Conservation (phyloP, 257 asterid genomes). For the Solanum pimpinellifolium region DNA sequence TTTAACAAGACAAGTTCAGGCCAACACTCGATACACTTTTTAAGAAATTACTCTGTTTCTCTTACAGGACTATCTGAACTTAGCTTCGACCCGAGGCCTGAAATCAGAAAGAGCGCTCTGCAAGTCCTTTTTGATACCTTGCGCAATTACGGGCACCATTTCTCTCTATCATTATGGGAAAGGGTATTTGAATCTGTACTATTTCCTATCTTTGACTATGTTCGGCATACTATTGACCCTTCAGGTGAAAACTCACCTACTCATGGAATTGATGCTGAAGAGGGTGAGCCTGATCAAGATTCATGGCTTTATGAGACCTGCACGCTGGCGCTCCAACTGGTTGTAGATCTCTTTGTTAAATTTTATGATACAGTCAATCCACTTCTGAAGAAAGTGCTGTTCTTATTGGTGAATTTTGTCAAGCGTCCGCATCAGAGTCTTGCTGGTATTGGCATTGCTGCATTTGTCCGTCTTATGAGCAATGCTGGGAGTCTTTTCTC, state of each 20-base stretch:
- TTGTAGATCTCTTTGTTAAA: conserved; percentile 93
- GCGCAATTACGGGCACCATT: conserved; percentile 91
- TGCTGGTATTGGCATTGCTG: conserved; percentile 97
- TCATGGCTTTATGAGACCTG: conserved; percentile 98
- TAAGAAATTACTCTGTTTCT: background rate
- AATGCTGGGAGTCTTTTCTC: conserved; percentile 85
- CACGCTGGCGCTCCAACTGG: conserved; percentile 92
- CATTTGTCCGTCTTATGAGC: conserved; percentile 98
- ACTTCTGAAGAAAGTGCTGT: conserved; percentile 71
- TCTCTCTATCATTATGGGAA: conserved; percentile 89
- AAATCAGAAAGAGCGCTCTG: conserved; percentile 85
- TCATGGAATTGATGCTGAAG: conserved; percentile 38
- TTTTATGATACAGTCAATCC: conserved; percentile 91
- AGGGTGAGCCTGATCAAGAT: conserved; percentile 80
- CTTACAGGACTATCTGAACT: conserved; percentile 86
- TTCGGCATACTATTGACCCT: conserved; percentile 86
- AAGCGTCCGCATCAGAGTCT: conserved; percentile 98
- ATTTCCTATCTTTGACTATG: conserved; percentile 89
- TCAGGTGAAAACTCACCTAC: conserved; percentile 45
- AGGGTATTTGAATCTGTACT: conserved; percentile 95
- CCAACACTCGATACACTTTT: background rate
- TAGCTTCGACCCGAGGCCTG: conserved; percentile 95
- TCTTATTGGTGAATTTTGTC: conserved; percentile 77
- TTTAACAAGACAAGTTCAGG: background rate
- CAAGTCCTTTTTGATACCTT: conserved; percentile 89